phyloP scores from a whole-genome alignment of 75 land plant species.

The Pinus tabuliformis region DNA sequence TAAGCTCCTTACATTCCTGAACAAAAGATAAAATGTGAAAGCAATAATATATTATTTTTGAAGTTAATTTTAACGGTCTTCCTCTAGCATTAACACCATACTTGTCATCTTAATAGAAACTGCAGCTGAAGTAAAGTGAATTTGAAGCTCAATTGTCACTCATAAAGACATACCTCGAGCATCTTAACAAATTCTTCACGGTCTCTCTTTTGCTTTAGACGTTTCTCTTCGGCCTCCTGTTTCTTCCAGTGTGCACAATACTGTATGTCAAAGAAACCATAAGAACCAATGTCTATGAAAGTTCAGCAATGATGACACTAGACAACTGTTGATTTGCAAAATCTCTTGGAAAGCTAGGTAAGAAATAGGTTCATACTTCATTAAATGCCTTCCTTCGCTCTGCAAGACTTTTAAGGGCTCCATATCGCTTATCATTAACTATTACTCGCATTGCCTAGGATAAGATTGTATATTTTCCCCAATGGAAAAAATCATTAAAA shows the following conservation, averaged over 20 bases:
- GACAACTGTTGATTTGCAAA: neutral
- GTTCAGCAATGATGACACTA: neutral
- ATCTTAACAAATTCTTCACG: conserved; percentile 73
- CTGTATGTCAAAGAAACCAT: neutral
- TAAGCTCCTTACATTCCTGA: conserved; percentile 87
- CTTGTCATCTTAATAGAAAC: neutral
- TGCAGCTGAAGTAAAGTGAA: neutral
- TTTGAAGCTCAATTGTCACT: neutral
- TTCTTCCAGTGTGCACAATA: conserved; percentile 24
- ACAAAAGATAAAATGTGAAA: conserved; percentile 6
- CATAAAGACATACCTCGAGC: conserved; percentile 65
- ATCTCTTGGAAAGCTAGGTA: neutral
- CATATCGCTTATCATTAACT: conserved; percentile 91
- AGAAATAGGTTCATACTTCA: conserved; percentile 50
- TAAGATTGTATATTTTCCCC: neutral
- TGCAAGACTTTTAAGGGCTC: conserved; percentile 87
- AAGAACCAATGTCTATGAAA: neutral
- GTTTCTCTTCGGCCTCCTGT: conserved; percentile 79
- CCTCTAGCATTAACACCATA: neutral
- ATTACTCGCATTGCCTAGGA: conserved; percentile 91
- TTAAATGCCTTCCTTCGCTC: conserved; percentile 94
- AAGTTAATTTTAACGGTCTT: neutral
- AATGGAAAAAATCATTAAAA: neutral
- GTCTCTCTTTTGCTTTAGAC: conserved; percentile 78
- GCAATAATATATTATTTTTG: neutral